These are phyloP conservation scores for Erythrophleum ivorense DNA, from an alignment of 331 rosid species.

Conservation along the genomic window DNA sequence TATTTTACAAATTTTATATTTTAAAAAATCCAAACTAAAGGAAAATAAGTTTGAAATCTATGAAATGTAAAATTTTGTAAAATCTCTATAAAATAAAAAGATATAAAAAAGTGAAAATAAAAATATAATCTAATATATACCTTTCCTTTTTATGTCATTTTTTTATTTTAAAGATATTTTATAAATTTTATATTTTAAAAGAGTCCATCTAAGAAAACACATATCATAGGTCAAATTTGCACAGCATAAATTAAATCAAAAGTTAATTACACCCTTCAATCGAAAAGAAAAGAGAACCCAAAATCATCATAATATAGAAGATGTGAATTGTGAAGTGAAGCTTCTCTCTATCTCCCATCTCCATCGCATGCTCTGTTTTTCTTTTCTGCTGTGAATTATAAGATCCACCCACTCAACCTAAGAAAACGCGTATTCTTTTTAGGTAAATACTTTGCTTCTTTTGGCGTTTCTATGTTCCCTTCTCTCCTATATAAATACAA, in stretches of 20 bases:
- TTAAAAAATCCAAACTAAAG: too few relatives aligned
- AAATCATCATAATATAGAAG: neutral
- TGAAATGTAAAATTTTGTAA: too few relatives aligned
- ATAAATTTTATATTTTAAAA: too few relatives aligned
- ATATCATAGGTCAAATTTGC: too few relatives aligned
- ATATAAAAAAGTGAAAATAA: too few relatives aligned
- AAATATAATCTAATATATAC: too few relatives aligned
- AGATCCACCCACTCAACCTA: conserved; percentile 47
- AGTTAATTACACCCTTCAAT: neutral
- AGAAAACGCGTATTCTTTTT: conserved; percentile 58
- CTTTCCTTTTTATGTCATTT: too few relatives aligned
- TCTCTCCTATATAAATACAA: conserved; percentile 40
- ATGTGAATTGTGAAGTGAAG: neutral
- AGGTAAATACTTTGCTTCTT: neutral
- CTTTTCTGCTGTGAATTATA: conserved; percentile 15
- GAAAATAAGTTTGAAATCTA: too few relatives aligned
- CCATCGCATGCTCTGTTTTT: neutral
- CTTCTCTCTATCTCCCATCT: neutral
- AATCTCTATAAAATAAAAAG: too few relatives aligned
- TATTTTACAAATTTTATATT: too few relatives aligned
- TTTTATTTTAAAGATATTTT: too few relatives aligned
- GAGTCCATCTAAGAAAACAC: neutral
- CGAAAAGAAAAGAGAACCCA: neutral
- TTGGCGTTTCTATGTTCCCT: conserved; percentile 34
- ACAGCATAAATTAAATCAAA: too few relatives aligned